phyloP scores from a whole-genome alignment of 129 eudicot genomes.

The Pseudognaphalium luteoalbum region DNA sequence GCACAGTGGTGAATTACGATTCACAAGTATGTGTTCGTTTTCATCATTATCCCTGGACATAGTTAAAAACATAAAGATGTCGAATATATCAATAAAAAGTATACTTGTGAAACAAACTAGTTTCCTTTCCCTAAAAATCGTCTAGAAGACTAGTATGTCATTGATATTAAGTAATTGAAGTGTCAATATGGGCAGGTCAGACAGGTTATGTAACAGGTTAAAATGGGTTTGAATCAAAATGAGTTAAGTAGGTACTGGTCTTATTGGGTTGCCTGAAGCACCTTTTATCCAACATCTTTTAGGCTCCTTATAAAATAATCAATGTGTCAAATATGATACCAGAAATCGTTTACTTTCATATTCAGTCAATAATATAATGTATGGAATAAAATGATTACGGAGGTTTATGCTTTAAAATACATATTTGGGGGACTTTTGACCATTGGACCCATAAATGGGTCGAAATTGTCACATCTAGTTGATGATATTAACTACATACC shows the following conservation, averaged over 20 bases:
- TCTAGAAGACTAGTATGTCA: not conserved
- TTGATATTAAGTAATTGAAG: not conserved
- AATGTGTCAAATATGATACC: not conserved
- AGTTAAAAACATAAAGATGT: not conserved
- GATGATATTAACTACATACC: slow-evolving; percentile 37
- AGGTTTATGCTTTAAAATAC: not conserved
- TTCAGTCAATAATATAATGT: not conserved
- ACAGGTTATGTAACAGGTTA: not conserved
- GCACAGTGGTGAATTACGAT: slow-evolving; percentile 7
- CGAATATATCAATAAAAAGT: not conserved
- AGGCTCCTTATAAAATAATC: not conserved
- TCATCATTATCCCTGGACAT: slow-evolving; percentile 2
- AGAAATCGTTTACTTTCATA: not conserved
- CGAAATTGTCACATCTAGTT: not conserved
- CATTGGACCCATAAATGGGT: not conserved
- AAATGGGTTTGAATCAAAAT: not conserved
- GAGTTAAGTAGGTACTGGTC: not conserved
- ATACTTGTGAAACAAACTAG: not conserved
- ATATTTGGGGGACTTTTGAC: not conserved
- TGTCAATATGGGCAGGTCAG: not conserved
- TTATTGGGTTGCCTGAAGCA: not conserved
- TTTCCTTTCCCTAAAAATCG: not conserved
- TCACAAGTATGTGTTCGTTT: slow-evolving; percentile 4
- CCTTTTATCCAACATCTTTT: not conserved
- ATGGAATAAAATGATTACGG: not conserved